A percentile compares a stretch with the other conserved stretches of the same genome.
phyloP scores from a whole-genome alignment of 1,284 basidiomycete genomes.

The Austropuccinia psidii region DNA sequence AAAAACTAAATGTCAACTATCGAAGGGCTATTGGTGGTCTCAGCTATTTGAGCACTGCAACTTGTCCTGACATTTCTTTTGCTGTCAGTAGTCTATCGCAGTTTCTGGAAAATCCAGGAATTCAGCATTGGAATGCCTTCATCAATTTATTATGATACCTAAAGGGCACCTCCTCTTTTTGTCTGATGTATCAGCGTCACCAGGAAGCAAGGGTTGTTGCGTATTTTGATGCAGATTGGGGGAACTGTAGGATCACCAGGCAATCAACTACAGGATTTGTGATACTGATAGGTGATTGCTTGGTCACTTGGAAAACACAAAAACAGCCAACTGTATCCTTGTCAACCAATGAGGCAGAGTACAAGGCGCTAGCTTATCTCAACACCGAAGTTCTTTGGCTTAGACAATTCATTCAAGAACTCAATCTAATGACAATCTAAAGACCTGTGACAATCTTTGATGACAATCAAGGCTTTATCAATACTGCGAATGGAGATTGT shows the following conservation, averaged over 20 bases:
- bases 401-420: slow-evolving; percentile 42
- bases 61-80: too few relatives aligned
- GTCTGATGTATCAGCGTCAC: too few relatives aligned
- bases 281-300: slow-evolving; percentile 45
- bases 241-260: slow-evolving; percentile 44
- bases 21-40: too few relatives aligned
- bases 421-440: slow-evolving; percentile 36
- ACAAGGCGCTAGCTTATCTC: slow-evolving; percentile 52
- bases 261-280: slow-evolving; percentile 50
- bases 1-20: too few relatives aligned
- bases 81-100: too few relatives aligned
- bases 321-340: slow-evolving; percentile 48
- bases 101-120: too few relatives aligned
- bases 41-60: too few relatives aligned
- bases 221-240: slow-evolving; percentile 51
- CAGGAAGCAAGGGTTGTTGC: too few relatives aligned
- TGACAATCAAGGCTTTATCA: slow-evolving; percentile 45
- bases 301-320: slow-evolving; percentile 50
- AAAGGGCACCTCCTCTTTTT: too few relatives aligned
- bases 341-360: slow-evolving; percentile 51
- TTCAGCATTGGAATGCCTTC: too few relatives aligned
- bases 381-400: slow-evolving; percentile 50
- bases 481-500: slow-evolving; percentile 40
- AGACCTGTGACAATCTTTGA: slow-evolving; percentile 38
- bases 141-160: too few relatives aligned